Conservation (phyloP, 75 land plant genomes). For the Selaginella moellendorffii region DNA sequence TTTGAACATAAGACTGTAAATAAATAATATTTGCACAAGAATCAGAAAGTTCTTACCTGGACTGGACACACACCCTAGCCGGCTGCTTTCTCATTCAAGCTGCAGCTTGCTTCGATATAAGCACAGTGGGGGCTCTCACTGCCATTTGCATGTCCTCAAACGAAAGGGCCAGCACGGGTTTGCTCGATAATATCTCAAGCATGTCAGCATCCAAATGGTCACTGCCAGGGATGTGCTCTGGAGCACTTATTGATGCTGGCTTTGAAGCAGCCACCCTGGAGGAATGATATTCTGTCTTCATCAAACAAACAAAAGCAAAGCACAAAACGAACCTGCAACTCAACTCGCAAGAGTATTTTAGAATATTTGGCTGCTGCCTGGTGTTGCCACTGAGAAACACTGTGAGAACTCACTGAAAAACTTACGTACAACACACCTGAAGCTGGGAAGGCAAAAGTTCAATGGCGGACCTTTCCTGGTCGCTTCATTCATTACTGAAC, state of each 20-base stretch:
- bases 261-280: constrained; percentile 31
- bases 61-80: no score
- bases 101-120: no score
- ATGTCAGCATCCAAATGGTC: constrained; percentile 17
- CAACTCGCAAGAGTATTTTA: constrained; percentile 69
- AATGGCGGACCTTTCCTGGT: constrained; percentile 38
- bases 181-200: constrained; percentile 42
- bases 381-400: constrained; percentile 52
- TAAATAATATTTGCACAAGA: no score
- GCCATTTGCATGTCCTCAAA: constrained; percentile 45
- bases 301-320: no score
- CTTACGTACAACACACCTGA: constrained; percentile 39
- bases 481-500: not conserved
- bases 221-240: not conserved
- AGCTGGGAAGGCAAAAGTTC: constrained; percentile 73
- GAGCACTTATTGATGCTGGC: constrained; percentile 26
- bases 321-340: constrained; percentile 33
- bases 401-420: not conserved
- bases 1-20: no score
- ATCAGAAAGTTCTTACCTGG: no score
- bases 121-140: constrained; percentile 43
- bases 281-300: no score
- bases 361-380: constrained; percentile 42
- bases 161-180: constrained; percentile 50
- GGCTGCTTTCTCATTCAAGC: no score